These are phyloP conservation scores for Sporopachydermia lactativora DNA, from an alignment of 805 yeast genomes.

Conservation along the genomic window DNA sequence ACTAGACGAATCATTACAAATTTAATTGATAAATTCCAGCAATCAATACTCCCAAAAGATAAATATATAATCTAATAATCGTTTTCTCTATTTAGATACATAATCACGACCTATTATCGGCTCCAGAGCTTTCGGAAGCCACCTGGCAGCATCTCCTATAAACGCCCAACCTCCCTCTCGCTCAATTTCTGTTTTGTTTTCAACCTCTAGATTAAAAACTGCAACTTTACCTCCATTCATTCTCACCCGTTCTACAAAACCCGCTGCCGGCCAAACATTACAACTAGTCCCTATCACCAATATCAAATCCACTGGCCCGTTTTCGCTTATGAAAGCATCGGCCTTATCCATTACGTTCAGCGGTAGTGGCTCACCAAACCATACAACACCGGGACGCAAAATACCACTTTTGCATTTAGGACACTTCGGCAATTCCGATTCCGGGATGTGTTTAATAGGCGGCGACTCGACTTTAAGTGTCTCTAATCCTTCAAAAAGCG, in stretches of 20 bases:
- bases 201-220: conserved; percentile 62
- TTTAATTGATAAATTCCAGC: no score
- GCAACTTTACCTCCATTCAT: conserved; percentile 73
- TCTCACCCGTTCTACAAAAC: conserved; percentile 68
- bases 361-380: conserved; percentile 90
- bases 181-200: conserved; percentile 27
- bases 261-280: conserved; percentile 83
- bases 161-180: conserved; percentile 52
- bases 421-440: conserved; percentile 53
- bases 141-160: conserved; percentile 64
- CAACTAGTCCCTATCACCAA: conserved; percentile 81
- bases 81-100: not conserved
- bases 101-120: conserved; percentile 14
- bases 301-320: conserved; percentile 55
- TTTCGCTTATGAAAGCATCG: conserved; percentile 46
- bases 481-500: conserved; percentile 4
- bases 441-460: conserved; percentile 35
- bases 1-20: no score
- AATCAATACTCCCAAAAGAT: no score
- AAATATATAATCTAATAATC: no score
- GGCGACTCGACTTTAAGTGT: conserved; percentile 28
- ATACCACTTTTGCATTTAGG: conserved; percentile 57
- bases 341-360: conserved; percentile 45
- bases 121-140: conserved; percentile 52
- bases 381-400: conserved; percentile 80